phyloP scores from a whole-genome alignment of 164 flowering plant genomes.

The Brasenia schreberi region DNA sequence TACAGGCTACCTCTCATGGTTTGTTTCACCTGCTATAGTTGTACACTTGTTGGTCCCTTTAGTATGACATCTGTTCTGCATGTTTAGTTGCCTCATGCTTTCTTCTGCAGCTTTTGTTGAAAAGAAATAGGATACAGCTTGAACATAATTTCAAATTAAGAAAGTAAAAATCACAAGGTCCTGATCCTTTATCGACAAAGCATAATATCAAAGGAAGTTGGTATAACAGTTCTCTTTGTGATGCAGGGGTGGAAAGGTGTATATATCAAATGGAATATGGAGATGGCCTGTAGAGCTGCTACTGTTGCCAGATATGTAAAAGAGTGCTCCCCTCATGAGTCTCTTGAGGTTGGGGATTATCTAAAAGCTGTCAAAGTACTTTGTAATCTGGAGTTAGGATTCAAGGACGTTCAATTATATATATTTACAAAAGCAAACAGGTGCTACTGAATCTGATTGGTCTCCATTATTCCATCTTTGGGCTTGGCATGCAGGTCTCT shows the following conservation, averaged over 20 bases:
- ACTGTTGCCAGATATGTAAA: conserved; percentile 31
- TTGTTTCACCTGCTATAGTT: too few relatives aligned
- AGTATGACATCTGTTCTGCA: not conserved
- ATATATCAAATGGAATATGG: conserved; percentile 40
- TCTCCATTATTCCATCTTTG: conserved; percentile 48
- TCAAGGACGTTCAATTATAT: conserved; percentile 54
- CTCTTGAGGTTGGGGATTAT: conserved; percentile 51
- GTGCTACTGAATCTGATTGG: conserved; percentile 64
- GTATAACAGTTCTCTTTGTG: not conserved
- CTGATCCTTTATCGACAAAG: not conserved
- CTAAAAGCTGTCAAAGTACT: conserved; percentile 32
- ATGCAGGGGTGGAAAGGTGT: conserved; percentile 58
- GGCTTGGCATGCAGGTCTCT: conserved; percentile 42
- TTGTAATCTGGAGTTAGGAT: conserved; percentile 28
- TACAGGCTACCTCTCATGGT: too few relatives aligned
- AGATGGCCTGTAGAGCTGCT: conserved; percentile 35
- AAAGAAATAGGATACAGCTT: not conserved
- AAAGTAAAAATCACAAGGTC: not conserved
- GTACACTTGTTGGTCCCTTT: not conserved
- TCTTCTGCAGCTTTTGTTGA: not conserved
- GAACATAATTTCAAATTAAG: not conserved
- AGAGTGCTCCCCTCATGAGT: conserved; percentile 21
- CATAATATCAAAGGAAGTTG: not conserved
- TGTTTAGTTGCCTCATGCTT: not conserved
- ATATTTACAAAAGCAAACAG: conserved; percentile 38